phyloP scores from a whole-genome alignment of 176 grass and related monocot genomes.

The Cenchrus americanus region DNA sequence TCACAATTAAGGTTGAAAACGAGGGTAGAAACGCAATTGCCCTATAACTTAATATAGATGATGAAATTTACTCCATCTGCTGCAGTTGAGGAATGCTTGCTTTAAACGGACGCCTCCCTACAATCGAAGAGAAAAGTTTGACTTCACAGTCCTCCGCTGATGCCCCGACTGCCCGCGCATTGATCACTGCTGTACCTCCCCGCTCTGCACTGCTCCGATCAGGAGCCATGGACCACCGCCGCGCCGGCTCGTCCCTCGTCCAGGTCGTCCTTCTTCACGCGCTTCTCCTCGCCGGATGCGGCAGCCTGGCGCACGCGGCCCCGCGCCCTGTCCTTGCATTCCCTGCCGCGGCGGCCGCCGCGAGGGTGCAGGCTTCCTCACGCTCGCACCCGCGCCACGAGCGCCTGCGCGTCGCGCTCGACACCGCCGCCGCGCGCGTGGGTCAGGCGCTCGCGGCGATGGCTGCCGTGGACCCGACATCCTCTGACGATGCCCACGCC shows the following conservation, averaged over 20 bases:
- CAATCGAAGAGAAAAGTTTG: background rate
- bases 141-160: background rate
- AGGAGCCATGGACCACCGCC: background rate
- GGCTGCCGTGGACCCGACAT: constrained; percentile 1
- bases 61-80: no score
- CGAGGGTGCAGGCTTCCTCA: no score
- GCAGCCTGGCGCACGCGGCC: background rate
- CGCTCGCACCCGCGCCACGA: background rate
- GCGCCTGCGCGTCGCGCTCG: constrained; percentile 10
- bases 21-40: no score
- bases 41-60: no score
- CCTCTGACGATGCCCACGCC: background rate
- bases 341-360: background rate
- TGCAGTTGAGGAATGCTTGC: no score
- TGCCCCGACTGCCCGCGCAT: background rate
- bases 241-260: background rate
- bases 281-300: background rate
- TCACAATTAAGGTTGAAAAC: no score
- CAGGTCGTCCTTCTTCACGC: background rate
- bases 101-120: background rate
- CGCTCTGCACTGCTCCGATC: background rate
- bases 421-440: background rate
- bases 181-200: background rate
- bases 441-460: constrained; percentile 4
- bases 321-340: background rate